Base-by-base conservation (phyloP, 805 yeast species). In the Wickerhamomyces mucosus region DNA sequence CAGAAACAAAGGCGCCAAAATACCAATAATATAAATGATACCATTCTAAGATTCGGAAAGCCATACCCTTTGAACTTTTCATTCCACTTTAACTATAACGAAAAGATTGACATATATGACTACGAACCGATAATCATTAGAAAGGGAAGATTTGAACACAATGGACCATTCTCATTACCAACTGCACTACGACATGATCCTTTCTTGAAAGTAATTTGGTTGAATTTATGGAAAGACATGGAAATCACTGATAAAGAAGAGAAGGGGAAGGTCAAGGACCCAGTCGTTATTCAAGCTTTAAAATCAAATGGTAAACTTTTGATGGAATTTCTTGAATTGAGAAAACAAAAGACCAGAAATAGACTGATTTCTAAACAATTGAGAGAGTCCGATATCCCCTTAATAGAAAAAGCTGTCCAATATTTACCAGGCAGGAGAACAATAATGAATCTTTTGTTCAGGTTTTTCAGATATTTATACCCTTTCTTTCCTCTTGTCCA, bases 81-180 rank as follows among this genome's bases (percentile, higher is more conserved):
- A 8, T 43, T 42, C 15, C 51, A 39, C 17, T 41, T 41, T 22
- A 42, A 51, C 12, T 43, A 51, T 0, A 47, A 58, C 15, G 72
- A 65, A 10, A 35, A 36, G 1, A 52, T 72, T 6, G 58, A 66
- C 32, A 54, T 71, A 21, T 65, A 59, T 37, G 69, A 67, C 2
- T 59, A 58, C 39, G 39, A 61, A 4, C 66, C 78, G 0, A 55
- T 69, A 33, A 50, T 61, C 31, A 38, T 59, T 13, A 58, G 57
- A 18, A 62, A 58, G 29, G 53, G 63, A 4, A 50, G 71, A 26
- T 50, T 65, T 20, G 58, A 60, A 36, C 63, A 64, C 41, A 65
- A 61, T 48, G 80, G 78, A 1, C 73, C 78, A 0, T 57, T 71
- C 21, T 50, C 75, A 1, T 66, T 74, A 65, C 40, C 65, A 4